These are phyloP conservation scores for Eucalyptus cloeziana DNA, from an alignment of 345 rosid genomes.

Conservation along the genomic window DNA sequence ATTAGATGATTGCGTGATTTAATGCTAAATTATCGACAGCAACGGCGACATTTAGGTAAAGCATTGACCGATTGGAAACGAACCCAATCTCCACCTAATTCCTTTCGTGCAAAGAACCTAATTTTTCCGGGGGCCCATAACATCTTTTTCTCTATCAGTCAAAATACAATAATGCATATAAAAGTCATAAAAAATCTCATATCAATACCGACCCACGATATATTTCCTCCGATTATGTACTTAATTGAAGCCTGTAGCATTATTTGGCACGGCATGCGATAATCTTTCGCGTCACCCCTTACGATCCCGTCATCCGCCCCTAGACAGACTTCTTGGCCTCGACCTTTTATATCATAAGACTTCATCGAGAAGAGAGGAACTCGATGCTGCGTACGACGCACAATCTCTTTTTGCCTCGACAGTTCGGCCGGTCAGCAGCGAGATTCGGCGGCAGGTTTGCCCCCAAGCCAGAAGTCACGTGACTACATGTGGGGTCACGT, in stretches of 20 bases:
- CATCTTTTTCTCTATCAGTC: background rate
- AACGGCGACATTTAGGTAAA: background rate
- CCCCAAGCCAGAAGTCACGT: background rate
- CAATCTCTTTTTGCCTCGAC: background rate
- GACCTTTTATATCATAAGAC: fast-evolving
- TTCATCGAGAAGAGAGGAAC: background rate
- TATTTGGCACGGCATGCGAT: background rate
- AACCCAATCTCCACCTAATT: background rate
- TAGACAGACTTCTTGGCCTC: background rate
- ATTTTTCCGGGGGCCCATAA: too few relatives aligned
- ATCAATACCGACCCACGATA: background rate
- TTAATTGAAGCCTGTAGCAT: background rate
- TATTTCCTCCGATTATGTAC: background rate
- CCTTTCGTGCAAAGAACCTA: background rate
- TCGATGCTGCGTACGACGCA: background rate
- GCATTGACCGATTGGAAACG: background rate
- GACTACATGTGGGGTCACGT: background rate
- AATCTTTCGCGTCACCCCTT: background rate
- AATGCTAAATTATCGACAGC: background rate
- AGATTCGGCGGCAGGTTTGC: background rate
- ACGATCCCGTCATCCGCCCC: background rate
- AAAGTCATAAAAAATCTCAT: background rate
- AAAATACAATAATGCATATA: background rate
- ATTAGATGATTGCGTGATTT: background rate
- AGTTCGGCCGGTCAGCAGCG: background rate